Conservation (phyloP, 441 rosid species). For the Syzygium syzygioides region DNA sequence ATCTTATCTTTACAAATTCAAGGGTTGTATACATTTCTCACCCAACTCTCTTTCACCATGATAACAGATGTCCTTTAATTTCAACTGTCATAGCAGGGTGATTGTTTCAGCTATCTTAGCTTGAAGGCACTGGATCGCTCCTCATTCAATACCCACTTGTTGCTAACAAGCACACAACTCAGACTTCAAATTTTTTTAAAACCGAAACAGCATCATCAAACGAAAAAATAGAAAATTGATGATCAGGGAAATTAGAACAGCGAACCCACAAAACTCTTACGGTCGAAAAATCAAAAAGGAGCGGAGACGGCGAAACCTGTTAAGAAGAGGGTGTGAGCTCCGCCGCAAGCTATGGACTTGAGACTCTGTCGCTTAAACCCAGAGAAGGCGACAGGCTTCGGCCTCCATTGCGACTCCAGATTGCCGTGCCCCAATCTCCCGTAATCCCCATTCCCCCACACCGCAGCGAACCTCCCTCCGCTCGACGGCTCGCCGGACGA, state of each 20-base stretch:
- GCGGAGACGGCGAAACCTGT: slow-evolving; percentile 42
- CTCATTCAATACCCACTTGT: background rate
- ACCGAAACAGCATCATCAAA: background rate
- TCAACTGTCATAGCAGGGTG: background rate
- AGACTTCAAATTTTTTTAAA: background rate
- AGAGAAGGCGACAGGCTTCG: slow-evolving; percentile 34
- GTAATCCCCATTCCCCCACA: slow-evolving; percentile 94
- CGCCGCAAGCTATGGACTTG: slow-evolving; percentile 80
- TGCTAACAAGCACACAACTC: background rate
- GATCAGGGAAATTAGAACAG: background rate
- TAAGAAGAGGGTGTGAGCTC: slow-evolving; percentile 94
- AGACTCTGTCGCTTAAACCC: slow-evolving; percentile 39
- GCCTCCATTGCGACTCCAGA: slow-evolving; percentile 70
- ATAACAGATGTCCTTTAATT: background rate
- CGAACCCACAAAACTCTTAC: background rate
- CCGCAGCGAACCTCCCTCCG: slow-evolving; percentile 49
- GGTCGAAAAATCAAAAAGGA: background rate
- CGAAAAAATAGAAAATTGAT: background rate
- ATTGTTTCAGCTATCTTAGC: background rate
- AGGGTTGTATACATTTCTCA: background rate
- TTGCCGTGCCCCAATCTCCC: slow-evolving; percentile 78
- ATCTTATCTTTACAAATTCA: background rate
- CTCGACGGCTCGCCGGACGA: background rate
- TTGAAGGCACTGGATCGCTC: background rate
- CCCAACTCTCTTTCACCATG: background rate